Evolutionary conservation across 2,329 filamentous ascomycete species (phyloP).

Genomic region (Anthostomella pinea): DNA sequence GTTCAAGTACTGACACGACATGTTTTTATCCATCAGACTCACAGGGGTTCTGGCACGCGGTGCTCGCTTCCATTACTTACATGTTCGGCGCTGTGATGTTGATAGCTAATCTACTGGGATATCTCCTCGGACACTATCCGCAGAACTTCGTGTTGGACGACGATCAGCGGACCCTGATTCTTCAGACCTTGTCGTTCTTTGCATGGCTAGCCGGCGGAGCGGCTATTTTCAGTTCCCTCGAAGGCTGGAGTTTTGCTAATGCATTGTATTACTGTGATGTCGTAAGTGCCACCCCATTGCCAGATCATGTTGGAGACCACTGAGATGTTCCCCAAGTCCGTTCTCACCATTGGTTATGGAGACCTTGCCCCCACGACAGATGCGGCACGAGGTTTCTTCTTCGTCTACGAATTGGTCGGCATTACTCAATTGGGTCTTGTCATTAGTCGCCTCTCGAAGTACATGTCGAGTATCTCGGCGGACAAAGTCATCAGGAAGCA

Average conservation of each 20-base stretch:
- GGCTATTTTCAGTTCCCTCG: conserved; percentile 5
- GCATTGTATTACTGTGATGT: conserved; percentile 9
- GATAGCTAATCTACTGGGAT: conserved; percentile 6
- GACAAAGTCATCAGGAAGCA: conserved; percentile 9
- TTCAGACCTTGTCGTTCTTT: conserved; percentile 12
- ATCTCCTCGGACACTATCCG: conserved; percentile 8
- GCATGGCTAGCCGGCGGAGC: conserved; percentile 8
- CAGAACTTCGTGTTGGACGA: conserved; percentile 7
- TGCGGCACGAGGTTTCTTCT: conserved; percentile 4
- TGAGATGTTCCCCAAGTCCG: conserved; percentile 2
- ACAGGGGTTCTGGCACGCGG: conserved; percentile 10
- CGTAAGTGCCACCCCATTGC: neutral
- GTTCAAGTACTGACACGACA: too few species aligned
- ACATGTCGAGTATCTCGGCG: conserved; percentile 5
- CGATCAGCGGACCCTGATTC: conserved; percentile 9
- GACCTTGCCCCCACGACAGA: conserved; percentile 3
- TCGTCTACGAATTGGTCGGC: conserved; percentile 9
- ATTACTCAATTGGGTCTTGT: conserved; percentile 9
- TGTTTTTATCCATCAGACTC: too few species aligned
- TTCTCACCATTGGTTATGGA: conserved; percentile 9
- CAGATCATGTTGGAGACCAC: neutral
- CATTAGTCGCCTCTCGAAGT: conserved; percentile 9
- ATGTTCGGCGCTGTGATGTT: conserved; percentile 7
- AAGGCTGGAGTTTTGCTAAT: conserved; percentile 7
- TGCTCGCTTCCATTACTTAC: conserved; percentile 8